These are phyloP conservation scores for Yamadazyma dushanensis DNA, from an alignment of 1,139 yeast species.

Conservation along the genomic window DNA sequence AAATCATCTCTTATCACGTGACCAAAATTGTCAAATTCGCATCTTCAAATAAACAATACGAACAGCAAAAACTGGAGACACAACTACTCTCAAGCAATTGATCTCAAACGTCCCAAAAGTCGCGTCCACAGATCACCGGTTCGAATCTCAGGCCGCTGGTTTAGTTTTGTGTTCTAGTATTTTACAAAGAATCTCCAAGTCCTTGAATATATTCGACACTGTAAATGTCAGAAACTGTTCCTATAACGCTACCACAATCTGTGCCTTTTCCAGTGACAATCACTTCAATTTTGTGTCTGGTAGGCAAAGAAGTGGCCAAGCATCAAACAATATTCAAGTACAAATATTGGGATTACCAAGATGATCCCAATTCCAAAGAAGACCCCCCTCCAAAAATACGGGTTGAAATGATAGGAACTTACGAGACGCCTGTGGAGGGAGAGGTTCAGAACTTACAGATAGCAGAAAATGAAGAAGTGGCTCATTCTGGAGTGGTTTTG, in stretches of 20 bases:
- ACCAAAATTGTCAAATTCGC: neutral
- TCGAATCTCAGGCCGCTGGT: too few relatives aligned
- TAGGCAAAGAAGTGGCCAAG: slow-evolving; percentile 49
- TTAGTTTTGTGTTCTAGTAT: too few relatives aligned
- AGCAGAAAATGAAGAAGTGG: slow-evolving; percentile 59
- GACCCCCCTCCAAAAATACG: slow-evolving; percentile 46
- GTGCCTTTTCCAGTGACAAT: slow-evolving; percentile 72
- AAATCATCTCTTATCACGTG: too few relatives aligned
- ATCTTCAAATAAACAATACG: neutral
- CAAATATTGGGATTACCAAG: slow-evolving; percentile 68
- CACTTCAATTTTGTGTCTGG: slow-evolving; percentile 45
- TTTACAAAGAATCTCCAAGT: neutral
- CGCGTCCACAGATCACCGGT: too few relatives aligned
- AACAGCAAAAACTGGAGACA: too few relatives aligned
- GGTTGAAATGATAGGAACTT: slow-evolving; percentile 66
- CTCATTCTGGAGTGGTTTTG: slow-evolving; percentile 48
- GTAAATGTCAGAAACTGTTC: slow-evolving; percentile 15
- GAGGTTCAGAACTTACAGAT: slow-evolving; percentile 52
- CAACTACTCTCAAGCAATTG: too few relatives aligned
- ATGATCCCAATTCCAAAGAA: slow-evolving; percentile 51
- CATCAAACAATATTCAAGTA: slow-evolving; percentile 60
- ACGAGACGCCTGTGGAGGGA: slow-evolving; percentile 85
- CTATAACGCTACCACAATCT: slow-evolving; percentile 51
- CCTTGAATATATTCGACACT: neutral
- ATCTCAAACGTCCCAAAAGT: too few relatives aligned